Evolutionary conservation across 2,329 filamentous ascomycete genomes (phyloP).

Genomic region (Claviceps cyperi): DNA sequence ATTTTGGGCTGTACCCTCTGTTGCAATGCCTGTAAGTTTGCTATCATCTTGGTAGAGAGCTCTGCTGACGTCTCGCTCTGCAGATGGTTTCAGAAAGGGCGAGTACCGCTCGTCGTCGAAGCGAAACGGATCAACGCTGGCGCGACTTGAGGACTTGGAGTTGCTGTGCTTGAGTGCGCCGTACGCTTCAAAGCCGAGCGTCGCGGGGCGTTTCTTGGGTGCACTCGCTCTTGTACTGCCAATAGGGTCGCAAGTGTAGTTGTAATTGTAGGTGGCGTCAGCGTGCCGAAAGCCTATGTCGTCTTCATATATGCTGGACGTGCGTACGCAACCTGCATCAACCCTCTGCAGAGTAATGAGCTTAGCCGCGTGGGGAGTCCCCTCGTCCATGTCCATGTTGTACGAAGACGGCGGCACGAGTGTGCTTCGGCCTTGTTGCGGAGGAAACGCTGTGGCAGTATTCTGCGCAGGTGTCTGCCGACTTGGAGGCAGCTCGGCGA

Average conservation of each 20-base stretch:
- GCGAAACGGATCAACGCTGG: slow-evolving; percentile 29
- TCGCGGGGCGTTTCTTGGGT: slow-evolving; percentile 5
- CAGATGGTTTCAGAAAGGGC: slow-evolving; percentile 21
- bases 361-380: neutral
- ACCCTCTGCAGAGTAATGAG: neutral
- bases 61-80: slow-evolving; percentile 29
- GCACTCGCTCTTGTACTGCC: neutral
- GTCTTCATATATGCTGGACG: slow-evolving; percentile 6
- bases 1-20: neutral
- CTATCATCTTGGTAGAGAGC: slow-evolving; percentile 20
- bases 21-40: slow-evolving; percentile 6
- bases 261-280: neutral
- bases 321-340: neutral
- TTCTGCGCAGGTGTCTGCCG: neutral
- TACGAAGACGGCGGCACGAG: neutral
- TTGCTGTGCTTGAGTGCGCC: slow-evolving; percentile 7
- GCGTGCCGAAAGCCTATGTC: neutral
- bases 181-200: slow-evolving; percentile 2
- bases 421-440: slow-evolving; percentile 1
- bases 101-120: slow-evolving; percentile 28
- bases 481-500: neutral
- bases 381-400: neutral
- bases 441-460: neutral
- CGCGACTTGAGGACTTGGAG: slow-evolving; percentile 20
- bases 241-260: too few species aligned